phyloP scores from a whole-genome alignment of 108 stramenopile species.

The Mediolabrus comicus region DNA sequence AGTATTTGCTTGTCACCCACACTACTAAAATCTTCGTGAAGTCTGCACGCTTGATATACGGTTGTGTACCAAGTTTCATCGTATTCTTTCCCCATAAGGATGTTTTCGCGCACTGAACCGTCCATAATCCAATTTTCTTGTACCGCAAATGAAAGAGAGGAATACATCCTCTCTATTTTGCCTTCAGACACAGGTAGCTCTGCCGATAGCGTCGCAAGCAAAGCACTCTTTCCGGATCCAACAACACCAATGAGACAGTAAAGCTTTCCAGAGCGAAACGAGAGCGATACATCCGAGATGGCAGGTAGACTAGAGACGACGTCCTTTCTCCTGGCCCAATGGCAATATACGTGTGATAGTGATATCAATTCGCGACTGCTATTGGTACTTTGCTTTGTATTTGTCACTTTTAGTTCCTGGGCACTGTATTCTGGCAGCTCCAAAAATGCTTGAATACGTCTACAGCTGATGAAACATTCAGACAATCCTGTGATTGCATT shows the following conservation, averaged over 20 bases:
- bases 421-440: background rate
- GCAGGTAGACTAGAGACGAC: background rate
- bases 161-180: constrained; percentile 32
- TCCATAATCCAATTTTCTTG: constrained; percentile 86
- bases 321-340: background rate
- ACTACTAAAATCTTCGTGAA: constrained; percentile 54
- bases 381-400: background rate
- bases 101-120: constrained; percentile 76
- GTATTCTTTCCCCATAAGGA: constrained; percentile 57
- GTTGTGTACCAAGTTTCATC: constrained; percentile 50
- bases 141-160: constrained; percentile 68
- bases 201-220: background rate
- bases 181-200: constrained; percentile 2
- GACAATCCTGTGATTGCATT: background rate
- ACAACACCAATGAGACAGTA: constrained; percentile 27
- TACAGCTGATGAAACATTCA: background rate
- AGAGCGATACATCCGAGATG: constrained; percentile 3
- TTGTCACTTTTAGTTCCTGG: background rate
- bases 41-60: constrained; percentile 63
- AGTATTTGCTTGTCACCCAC: constrained; percentile 74
- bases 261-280: background rate
- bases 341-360: background rate
- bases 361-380: background rate
- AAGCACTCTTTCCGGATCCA: constrained; percentile 17
- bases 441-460: background rate